A percentile compares a stretch with the other conserved stretches of the same genome.
phyloP scores from a whole-genome alignment of 169 alveolate species.

The Cyclospora cayetanensis region DNA sequence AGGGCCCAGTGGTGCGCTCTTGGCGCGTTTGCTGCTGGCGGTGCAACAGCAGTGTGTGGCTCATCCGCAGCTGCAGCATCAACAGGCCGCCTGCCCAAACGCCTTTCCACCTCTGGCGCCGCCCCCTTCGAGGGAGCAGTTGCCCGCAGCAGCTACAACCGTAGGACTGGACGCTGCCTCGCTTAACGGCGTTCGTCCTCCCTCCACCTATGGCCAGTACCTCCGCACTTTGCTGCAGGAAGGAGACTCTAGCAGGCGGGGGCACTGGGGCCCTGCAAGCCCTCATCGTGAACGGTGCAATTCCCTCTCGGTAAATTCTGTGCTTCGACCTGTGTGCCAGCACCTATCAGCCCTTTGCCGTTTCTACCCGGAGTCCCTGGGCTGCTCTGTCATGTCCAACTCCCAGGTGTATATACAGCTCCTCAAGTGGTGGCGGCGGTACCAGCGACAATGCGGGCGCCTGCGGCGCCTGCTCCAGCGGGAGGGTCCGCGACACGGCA shows the following conservation, averaged over 20 bases:
- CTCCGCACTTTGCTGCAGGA: not conserved
- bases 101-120: not conserved
- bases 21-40: conserved; percentile 21
- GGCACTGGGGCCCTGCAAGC: conserved; percentile 3
- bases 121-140: not conserved
- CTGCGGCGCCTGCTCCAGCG: not conserved
- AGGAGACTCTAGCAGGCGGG: not conserved
- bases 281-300: not conserved
- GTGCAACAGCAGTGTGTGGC: conserved; percentile 6
- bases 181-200: too few relatives aligned
- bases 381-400: conserved; percentile 47
- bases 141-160: not conserved
- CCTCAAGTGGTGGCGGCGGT: conserved; percentile 16
- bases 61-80: not conserved
- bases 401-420: conserved; percentile 49
- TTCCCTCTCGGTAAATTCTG: conserved; percentile 27
- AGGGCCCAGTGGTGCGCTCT: conserved; percentile 13
- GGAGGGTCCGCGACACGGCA: conserved; percentile 37
- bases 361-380: conserved; percentile 1
- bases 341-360: conserved; percentile 30
- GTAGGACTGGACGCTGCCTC: not conserved
- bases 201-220: not conserved
- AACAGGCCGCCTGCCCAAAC: not conserved
- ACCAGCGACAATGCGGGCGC: not conserved
- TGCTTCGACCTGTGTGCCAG: conserved; percentile 25